Evolutionary conservation across 129 eudicot genomes (phyloP), one percentile per base, ranked within the genome.

Genomic region (Kitagawia praeruptora): DNA sequence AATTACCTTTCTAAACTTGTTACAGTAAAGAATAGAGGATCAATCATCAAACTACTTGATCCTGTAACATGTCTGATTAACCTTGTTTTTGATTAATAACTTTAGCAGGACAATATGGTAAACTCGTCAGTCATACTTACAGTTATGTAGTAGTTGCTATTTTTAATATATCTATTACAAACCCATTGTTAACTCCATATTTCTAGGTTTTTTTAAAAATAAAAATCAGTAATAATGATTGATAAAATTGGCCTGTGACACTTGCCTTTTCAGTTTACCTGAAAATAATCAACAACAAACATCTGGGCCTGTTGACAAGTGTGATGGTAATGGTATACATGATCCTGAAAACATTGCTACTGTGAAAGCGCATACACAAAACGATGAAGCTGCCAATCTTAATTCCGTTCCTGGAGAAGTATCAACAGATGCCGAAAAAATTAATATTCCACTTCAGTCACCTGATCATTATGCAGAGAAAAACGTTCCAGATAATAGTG

Each of bases 391-490:
- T 58, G 77, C 77, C 71, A 82, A 84, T 56, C 80, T 83, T 75
- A 78, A 76, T 56, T 82, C 78, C 58, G 81, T 78, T 58, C 87
- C 88, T 76, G 85, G 49, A 41, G 89, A 89, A 47, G 87, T 84
- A n/a, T 61, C 3, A 44, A 38, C 72, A 9, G 80, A 81, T 28
- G 73, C 41, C 70, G 78, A 88, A 81, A 85, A 83, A 75, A 80
- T 75, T 67, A 91, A 87, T 76, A 77, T 86, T 46, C 75, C 80
- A 69, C 85, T 84, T 83, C 76, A 77, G 66, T 85, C 91, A 25
- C 87, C 92, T 39, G 96, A 87, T 69, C 83, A 58, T 78, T 81
- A 86, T 42, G 81, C 84, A 13, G 96, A 83, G 64, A 92, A 87
- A 85, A 90, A 85, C 31, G 82, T 84, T 53, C 37, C 86, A 53